Conservation (phyloP, 345 rosid species). For the Schrenkiella parvula region DNA sequence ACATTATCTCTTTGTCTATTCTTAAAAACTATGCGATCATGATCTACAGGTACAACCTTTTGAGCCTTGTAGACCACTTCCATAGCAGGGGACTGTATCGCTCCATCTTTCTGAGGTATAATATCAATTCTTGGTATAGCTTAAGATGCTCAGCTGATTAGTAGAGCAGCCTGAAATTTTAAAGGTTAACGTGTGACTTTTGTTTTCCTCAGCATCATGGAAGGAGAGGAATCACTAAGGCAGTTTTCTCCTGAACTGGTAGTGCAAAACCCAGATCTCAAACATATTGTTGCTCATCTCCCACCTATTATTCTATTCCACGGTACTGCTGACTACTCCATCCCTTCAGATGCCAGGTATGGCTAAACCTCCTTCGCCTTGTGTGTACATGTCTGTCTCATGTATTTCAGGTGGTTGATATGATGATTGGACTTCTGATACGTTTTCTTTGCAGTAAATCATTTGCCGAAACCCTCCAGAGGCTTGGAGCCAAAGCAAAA, state of each 20-base stretch:
- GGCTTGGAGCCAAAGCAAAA: constrained; percentile 72
- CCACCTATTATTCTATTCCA: constrained; percentile 84
- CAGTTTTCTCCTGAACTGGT: constrained; percentile 83
- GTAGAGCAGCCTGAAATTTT: background rate
- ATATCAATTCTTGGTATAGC: background rate
- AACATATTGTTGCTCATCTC: constrained; percentile 55
- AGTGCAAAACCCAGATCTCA: constrained; percentile 56
- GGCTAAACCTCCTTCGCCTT: background rate
- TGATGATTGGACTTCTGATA: background rate
- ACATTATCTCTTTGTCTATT: background rate
- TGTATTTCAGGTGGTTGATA: constrained; percentile 1
- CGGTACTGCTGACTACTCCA: constrained; percentile 92
- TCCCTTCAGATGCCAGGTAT: constrained; percentile 90
- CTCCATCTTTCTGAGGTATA: constrained; percentile 70
- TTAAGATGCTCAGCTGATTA: background rate
- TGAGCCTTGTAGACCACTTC: constrained; percentile 80
- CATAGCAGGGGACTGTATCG: constrained; percentile 81
- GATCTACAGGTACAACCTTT: constrained; percentile 77
- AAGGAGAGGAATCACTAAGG: constrained; percentile 76
- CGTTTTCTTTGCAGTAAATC: constrained; percentile 48
- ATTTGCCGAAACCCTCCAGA: constrained; percentile 69
- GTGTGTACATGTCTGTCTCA: constrained; percentile 9
- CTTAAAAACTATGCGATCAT: constrained; percentile 1
- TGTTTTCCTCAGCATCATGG: constrained; percentile 71
- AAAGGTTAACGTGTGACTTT: background rate